Conservation (phyloP, 345 rosid species). For the Gossypium stocksii region DNA sequence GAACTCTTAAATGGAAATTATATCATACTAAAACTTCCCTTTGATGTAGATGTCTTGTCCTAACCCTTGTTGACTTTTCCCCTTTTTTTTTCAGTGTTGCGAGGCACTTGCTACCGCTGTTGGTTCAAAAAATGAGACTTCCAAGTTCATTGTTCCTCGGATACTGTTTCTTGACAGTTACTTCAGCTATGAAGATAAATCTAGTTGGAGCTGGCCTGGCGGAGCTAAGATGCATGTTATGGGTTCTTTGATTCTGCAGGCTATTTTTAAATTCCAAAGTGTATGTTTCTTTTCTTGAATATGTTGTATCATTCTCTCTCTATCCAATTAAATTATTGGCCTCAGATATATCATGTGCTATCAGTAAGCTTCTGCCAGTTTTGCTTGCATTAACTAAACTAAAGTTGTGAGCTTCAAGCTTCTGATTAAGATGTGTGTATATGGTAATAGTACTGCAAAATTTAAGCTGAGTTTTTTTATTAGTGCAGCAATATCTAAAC, state of each 20-base stretch:
- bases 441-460: background rate
- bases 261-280: slow-evolving; percentile 66
- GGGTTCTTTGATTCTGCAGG: slow-evolving; percentile 90
- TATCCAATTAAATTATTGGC: background rate
- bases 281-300: slow-evolving; percentile 43
- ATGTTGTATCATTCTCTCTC: background rate
- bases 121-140: slow-evolving; percentile 49
- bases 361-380: background rate
- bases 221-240: slow-evolving; percentile 69
- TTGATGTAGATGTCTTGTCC: slow-evolving; percentile 5
- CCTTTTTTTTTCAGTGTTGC: slow-evolving; percentile 58
- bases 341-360: background rate
- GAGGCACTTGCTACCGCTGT: slow-evolving; percentile 75
- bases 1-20: background rate
- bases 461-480: background rate
- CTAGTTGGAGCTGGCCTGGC: slow-evolving; percentile 74
- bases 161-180: slow-evolving; percentile 79
- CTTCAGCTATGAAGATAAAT: slow-evolving; percentile 52
- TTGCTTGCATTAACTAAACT: background rate
- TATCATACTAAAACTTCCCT: background rate
- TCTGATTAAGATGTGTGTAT: background rate
- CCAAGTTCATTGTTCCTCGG: slow-evolving; percentile 54
- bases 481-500: background rate
- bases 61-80: background rate
- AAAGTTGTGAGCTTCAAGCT: background rate